Percentiles rank a stretch among this genome's conserved stretches.
Evolutionary conservation across 768 basidiomycete species (phyloP).

Genomic region (Lactarius akahatsu): DNA sequence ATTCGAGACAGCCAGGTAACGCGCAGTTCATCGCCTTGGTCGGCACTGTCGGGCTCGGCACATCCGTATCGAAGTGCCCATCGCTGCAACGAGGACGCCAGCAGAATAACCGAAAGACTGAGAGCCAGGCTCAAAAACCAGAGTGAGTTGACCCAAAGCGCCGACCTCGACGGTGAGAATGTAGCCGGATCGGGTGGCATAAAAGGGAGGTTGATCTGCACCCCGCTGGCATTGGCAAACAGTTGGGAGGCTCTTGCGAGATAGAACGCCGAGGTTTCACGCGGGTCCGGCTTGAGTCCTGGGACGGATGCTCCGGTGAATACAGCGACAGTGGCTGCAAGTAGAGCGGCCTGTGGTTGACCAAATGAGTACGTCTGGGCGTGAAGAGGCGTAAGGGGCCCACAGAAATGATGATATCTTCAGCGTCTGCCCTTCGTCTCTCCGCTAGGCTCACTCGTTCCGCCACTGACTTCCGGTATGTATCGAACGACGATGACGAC

Average conservation of each 20-base stretch:
- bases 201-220: neutral
- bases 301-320: slow-evolving; percentile 15
- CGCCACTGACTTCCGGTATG: neutral
- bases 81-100: slow-evolving; percentile 10
- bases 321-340: slow-evolving; percentile 17
- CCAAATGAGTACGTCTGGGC: neutral
- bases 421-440: slow-evolving; percentile 1
- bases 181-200: slow-evolving; percentile 9
- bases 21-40: slow-evolving; percentile 3
- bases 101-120: slow-evolving; percentile 16
- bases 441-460: neutral
- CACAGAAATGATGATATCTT: slow-evolving; percentile 19
- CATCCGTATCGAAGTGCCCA: slow-evolving; percentile 1
- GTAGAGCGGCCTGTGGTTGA: slow-evolving; percentile 13
- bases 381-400: neutral
- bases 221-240: neutral
- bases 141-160: slow-evolving; percentile 14
- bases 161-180: neutral
- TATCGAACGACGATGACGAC: neutral
- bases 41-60: neutral
- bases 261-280: slow-evolving; percentile 18
- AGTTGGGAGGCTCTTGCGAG: slow-evolving; percentile 13
- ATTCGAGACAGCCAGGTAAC: neutral
- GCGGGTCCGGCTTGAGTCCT: slow-evolving; percentile 16
- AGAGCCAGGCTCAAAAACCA: slow-evolving; percentile 23